A percentile compares a stretch with the other conserved stretches of the same genome.
These are phyloP conservation scores for Ehretia macrophylla DNA, from an alignment of 257 asterid species.

Conservation along the genomic window DNA sequence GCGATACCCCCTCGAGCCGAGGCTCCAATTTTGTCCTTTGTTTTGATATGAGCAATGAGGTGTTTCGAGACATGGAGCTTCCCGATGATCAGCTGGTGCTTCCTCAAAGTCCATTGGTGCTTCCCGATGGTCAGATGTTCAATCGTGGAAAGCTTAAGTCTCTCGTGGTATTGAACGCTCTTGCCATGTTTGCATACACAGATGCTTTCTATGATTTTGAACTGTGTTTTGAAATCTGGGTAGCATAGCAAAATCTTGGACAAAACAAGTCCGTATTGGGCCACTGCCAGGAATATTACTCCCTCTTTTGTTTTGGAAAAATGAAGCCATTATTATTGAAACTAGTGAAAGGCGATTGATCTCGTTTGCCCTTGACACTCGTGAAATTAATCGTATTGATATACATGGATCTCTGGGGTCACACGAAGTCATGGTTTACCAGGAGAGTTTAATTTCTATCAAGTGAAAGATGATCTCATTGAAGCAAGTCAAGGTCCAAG, in stretches of 20 bases:
- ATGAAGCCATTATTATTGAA: neutral
- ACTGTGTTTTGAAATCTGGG: neutral
- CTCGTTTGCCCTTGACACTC: neutral
- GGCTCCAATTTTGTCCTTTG: neutral
- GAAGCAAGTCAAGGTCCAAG: too few species aligned
- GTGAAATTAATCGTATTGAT: neutral
- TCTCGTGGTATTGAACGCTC: neutral
- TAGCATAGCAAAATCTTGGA: slow-evolving; percentile 6
- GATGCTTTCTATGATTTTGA: neutral
- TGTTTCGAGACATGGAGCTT: neutral
- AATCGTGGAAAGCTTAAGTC: too few species aligned
- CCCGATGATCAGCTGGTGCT: neutral
- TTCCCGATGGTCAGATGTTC: too few species aligned
- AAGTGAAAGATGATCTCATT: too few species aligned
- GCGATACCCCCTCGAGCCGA: too few species aligned
- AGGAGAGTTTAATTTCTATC: too few species aligned
- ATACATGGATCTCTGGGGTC: neutral
- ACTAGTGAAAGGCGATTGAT: neutral
- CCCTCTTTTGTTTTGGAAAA: neutral
- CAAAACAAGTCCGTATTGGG: neutral
- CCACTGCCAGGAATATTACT: neutral
- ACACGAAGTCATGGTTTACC: too few species aligned
- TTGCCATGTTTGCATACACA: neutral
- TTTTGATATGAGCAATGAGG: neutral
- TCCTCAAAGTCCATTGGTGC: too few species aligned